Evolutionary conservation across 352 stramenopile genomes (phyloP).

Genomic region (Pythium myriotylum): DNA sequence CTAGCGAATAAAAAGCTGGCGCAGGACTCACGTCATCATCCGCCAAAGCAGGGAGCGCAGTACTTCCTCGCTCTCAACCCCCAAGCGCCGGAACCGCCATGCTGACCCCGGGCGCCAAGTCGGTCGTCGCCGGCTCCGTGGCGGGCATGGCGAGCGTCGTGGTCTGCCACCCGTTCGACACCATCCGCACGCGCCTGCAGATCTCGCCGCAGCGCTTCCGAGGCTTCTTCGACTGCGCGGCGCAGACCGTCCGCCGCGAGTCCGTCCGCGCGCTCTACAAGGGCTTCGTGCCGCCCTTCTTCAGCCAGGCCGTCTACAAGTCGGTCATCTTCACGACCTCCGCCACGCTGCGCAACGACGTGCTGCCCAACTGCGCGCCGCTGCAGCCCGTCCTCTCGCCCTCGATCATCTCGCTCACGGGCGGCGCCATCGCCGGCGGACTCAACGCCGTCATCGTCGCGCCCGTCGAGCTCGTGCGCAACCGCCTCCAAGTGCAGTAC

Average conservation of each 20-base stretch:
- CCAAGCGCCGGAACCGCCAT: too few relatives aligned
- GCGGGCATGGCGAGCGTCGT: slow-evolving; percentile 84
- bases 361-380: slow-evolving; percentile 37
- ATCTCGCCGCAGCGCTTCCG: slow-evolving; percentile 63
- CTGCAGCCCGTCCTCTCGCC: slow-evolving; percentile 43
- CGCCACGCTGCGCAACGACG: slow-evolving; percentile 53
- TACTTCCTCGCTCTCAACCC: too few relatives aligned
- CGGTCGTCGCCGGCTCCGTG: slow-evolving; percentile 73
- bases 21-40: too few relatives aligned
- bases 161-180: slow-evolving; percentile 85
- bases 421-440: slow-evolving; percentile 64
- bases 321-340: slow-evolving; percentile 88
- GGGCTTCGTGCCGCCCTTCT: slow-evolving; percentile 85
- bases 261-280: slow-evolving; percentile 77
- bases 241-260: slow-evolving; percentile 65
- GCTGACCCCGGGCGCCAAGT: slow-evolving; percentile 67
- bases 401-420: slow-evolving; percentile 46
- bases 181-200: slow-evolving; percentile 86
- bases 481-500: slow-evolving; percentile 82
- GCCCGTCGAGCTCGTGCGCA: slow-evolving; percentile 81
- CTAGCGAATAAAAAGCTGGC: too few relatives aligned
- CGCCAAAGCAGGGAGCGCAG: too few relatives aligned
- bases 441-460: slow-evolving; percentile 77
- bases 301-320: slow-evolving; percentile 89
- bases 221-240: slow-evolving; percentile 63